A percentile compares a stretch with the other conserved stretches of the same genome.
phyloP scores from a whole-genome alignment of 345 rosid genomes.

The Gossypium sturtianum region DNA sequence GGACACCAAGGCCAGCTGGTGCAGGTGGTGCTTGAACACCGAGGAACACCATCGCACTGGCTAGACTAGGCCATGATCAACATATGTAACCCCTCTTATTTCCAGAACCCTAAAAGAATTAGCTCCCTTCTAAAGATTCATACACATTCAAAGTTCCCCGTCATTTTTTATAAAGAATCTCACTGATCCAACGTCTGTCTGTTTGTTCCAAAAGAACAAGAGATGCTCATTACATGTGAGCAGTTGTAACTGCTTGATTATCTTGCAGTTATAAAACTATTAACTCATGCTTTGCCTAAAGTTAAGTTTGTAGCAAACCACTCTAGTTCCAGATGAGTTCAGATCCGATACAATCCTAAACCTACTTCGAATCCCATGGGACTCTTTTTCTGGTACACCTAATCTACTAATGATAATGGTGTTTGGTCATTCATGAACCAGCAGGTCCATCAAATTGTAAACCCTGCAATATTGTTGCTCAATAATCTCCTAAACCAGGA shows the following conservation, averaged over 20 bases:
- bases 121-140: too few species aligned
- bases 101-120: too few species aligned
- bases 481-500: neutral
- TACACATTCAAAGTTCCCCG: too few species aligned
- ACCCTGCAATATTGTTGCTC: neutral
- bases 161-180: too few species aligned
- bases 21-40: neutral
- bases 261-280: neutral
- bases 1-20: neutral
- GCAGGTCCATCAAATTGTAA: neutral
- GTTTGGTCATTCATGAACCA: neutral
- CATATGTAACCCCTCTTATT: too few species aligned
- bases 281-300: slow-evolving; percentile 21
- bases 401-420: slow-evolving; percentile 7
- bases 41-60: neutral
- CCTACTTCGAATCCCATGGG: neutral
- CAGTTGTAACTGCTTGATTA: slow-evolving; percentile 28
- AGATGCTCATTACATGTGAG: neutral
- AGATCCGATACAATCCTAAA: neutral
- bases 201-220: too few species aligned
- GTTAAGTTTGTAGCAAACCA: slow-evolving; percentile 9
- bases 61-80: neutral
- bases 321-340: slow-evolving; percentile 17
- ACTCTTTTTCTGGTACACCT: slow-evolving; percentile 2
- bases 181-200: too few species aligned